Base-by-base conservation (phyloP, 345 rosid species). In the Syzygium oleosum region DNA sequence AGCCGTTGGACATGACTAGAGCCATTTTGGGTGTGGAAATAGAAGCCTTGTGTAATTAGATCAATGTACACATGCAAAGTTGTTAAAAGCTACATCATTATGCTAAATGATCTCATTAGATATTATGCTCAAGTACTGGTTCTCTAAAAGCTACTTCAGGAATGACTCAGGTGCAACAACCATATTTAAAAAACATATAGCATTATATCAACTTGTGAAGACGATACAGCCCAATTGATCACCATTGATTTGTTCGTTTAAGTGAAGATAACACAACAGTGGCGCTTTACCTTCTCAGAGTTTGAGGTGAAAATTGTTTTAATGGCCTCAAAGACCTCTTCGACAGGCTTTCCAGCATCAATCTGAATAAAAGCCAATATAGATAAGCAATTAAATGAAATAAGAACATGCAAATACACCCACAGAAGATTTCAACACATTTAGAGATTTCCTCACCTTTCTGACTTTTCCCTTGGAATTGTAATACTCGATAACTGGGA, bases 241-340 rank as follows among this genome's bases (percentile, higher is more conserved):
- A 68, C 23, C 79, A 55, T 68, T 31, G 21, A 38, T 73, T 38
- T 19, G 49, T 73, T 22, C 49, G 14, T 19, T 38, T 73, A 4
- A 34, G 43, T 73, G 43, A 73, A 73, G 80, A 73, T 73, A 84
- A 73, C 83, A 73, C 83, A 73, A 4, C 83, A 9, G 43, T 41
- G 61, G 19, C 23, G n/a, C 86, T 88, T 87, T 91, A 90, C 94
- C 93, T 94, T 91, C 49, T 91, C 94, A 89, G 89, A 90, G 88
- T 93, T 90, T 61, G 91, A 86, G 83, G 93, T 84, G 85, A 95
- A 92, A 89, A 94, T 11, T 79, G 53, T 84, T 88, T 93, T 91
- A 79, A 95, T 96, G 4, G 91, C 91, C 88, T 94, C 94, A 87
- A 93, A 94, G n/a, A 97, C 96, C 90, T 94, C 95, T 56, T 90